phyloP scores from a whole-genome alignment of 1,139 yeast species.

The Saccharomycopsis crataegensis region DNA sequence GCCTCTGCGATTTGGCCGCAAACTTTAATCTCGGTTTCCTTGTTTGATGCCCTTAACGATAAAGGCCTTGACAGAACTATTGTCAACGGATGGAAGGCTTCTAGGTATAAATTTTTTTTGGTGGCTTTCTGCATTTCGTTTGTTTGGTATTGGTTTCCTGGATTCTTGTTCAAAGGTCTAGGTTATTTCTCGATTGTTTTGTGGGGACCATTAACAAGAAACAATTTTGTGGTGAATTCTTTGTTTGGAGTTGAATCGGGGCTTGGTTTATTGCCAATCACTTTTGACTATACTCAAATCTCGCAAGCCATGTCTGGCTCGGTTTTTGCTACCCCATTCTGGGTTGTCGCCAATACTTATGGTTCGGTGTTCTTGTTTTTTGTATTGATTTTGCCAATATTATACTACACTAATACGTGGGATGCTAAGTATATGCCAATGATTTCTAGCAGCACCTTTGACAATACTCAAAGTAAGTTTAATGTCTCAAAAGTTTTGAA shows the following conservation, averaged over 20 bases:
- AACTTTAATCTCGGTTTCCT: slow-evolving; percentile 34
- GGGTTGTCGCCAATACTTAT: slow-evolving; percentile 45
- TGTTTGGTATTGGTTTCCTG: slow-evolving; percentile 55
- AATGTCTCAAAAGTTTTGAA: slow-evolving; percentile 40
- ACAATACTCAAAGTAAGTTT: slow-evolving; percentile 38
- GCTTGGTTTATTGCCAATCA: slow-evolving; percentile 55
- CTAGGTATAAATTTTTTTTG: slow-evolving; percentile 42
- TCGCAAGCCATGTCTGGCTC: slow-evolving; percentile 42
- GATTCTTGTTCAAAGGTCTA: slow-evolving; percentile 42
- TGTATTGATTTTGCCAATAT: slow-evolving; percentile 38
- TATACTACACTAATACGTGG: slow-evolving; percentile 46
- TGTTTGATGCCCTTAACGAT: slow-evolving; percentile 54
- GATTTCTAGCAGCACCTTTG: slow-evolving; percentile 35
- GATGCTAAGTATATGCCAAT: slow-evolving; percentile 47
- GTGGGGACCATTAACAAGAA: slow-evolving; percentile 42
- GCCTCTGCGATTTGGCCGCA: slow-evolving; percentile 65
- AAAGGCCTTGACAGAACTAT: slow-evolving; percentile 43
- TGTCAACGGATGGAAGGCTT: slow-evolving; percentile 48
- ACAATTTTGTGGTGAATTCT: slow-evolving; percentile 49
- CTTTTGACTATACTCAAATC: slow-evolving; percentile 52
- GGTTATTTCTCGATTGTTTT: slow-evolving; percentile 46
- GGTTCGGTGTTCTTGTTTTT: slow-evolving; percentile 38
- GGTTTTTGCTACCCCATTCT: slow-evolving; percentile 63
- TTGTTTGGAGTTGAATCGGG: slow-evolving; percentile 57
- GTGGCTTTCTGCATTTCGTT: slow-evolving; percentile 34